These are phyloP conservation scores for Wickerhamiella bombiphila DNA, from an alignment of 805 yeast species.

Conservation along the genomic window DNA sequence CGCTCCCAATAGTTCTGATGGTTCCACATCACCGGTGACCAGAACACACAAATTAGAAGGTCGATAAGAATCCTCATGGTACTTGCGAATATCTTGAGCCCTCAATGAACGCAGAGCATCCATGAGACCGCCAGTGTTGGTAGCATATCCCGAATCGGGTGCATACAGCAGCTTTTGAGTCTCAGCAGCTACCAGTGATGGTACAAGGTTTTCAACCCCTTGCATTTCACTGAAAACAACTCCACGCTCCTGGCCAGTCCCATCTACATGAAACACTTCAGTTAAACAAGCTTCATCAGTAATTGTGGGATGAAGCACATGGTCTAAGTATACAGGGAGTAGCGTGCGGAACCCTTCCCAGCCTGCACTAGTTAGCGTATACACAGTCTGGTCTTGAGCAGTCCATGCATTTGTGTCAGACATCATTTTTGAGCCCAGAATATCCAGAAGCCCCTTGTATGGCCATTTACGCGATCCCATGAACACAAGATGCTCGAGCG, in stretches of 20 bases:
- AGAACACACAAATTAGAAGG: conserved; percentile 76
- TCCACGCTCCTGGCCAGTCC: conserved; percentile 81
- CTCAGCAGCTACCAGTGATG: conserved; percentile 35
- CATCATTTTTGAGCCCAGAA: conserved; percentile 67
- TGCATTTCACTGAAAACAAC: conserved; percentile 97
- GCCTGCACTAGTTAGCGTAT: conserved; percentile 83
- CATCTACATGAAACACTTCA: conserved; percentile 91
- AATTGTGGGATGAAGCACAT: conserved; percentile 66
- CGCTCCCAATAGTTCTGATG: conserved; percentile 46
- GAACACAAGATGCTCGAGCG: conserved; percentile 83
- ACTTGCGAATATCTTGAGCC: conserved; percentile 58
- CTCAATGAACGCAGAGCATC: conserved; percentile 58
- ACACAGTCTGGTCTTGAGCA: conserved; percentile 87
- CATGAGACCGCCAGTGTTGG: conserved; percentile 89
- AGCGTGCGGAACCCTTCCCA: conserved; percentile 84
- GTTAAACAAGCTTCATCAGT: conserved; percentile 85
- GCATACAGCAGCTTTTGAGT: conserved; percentile 25
- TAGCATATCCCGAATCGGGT: conserved; percentile 62
- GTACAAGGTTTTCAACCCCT: conserved; percentile 68
- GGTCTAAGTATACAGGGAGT: conserved; percentile 83
- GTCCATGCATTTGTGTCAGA: conserved; percentile 96
- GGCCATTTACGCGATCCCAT: conserved; percentile 89
- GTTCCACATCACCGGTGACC: conserved; percentile 75
- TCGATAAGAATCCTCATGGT: conserved; percentile 57
- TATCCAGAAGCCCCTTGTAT: conserved; percentile 80